Base-by-base conservation (phyloP, 768 basidiomycete species). In the Tulasnella sp. region DNA sequence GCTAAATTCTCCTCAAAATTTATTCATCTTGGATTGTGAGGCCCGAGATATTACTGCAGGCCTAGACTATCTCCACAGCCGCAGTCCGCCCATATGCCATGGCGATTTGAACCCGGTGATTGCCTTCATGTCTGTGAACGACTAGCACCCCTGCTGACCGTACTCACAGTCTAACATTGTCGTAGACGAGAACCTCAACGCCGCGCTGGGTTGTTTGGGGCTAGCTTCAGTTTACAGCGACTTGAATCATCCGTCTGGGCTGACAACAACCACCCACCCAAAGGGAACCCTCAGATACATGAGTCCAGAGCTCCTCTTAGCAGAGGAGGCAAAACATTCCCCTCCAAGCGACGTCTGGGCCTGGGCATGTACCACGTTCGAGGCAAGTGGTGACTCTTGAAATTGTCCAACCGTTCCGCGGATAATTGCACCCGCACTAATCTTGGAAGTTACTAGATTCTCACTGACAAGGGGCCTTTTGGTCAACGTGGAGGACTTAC, bases 21-120 rank as follows among this genome's bases (percentile, higher is more conserved):
- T 68, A 1, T 9, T 36, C 12, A 58, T 36, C 5, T 3, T 36
- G 9, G 2, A 68, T 36, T 16, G 62, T 9, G 14, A 74, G 73
- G 44, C 42, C 73, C 38, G 44, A 19, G 73, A 40, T 40, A 42
- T 46, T 4, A n/a, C 38, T 8, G 46, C 39, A 2, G 75, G 75
- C 5, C 19, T 76, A 2, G 75, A 38, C 12, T 62, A 76, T 24
- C 34, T 76, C 19, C 75, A 76, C 48, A 36, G 16, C 48, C 75
- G 16, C 5, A n/a, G 34, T 6, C 75, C 75, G 6, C 75, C 48
- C 7, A n/a, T 76, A 2, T 48, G 44, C 12, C 46, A 76, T 27
- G 75, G 75, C 24, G 46, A 56, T 39, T 39, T 76, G 14, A 56
- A 36, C 44, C 38, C 75, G 48, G 75, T 76, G 44, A 76, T 2